A percentile compares a stretch with the other conserved stretches of the same genome.
These are phyloP conservation scores for Fusarium secorum DNA, from an alignment of 2,329 filamentous ascomycete species.

Conservation along the genomic window DNA sequence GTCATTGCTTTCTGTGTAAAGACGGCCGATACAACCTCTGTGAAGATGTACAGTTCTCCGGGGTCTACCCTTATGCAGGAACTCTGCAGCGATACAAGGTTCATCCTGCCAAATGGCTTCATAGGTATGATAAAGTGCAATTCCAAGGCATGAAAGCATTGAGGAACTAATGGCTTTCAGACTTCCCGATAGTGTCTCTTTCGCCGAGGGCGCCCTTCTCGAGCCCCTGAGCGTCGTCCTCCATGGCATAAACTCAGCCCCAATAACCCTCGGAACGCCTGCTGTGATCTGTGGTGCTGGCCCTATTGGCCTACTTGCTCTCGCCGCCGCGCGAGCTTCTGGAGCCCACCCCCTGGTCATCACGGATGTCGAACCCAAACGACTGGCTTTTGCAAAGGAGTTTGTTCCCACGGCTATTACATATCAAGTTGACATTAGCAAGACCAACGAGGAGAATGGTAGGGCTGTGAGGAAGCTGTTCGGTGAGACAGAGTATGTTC, in stretches of 20 bases:
- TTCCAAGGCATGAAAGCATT: neutral
- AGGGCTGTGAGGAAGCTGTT: conserved; percentile 63
- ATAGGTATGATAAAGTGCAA: conserved; percentile 49
- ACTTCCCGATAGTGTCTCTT: conserved; percentile 64
- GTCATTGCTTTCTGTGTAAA: conserved; percentile 64
- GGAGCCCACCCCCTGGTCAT: conserved; percentile 71
- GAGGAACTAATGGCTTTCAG: conserved; percentile 33
- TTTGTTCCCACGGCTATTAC: conserved; percentile 63
- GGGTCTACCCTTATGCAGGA: conserved; percentile 67
- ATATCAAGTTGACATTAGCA: conserved; percentile 59
- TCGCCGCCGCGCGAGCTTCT: conserved; percentile 66
- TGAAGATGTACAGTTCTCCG: conserved; percentile 66
- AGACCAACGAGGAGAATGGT: conserved; percentile 59
- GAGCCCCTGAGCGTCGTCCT: conserved; percentile 71
- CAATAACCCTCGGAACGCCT: conserved; percentile 62
- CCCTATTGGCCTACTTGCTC: conserved; percentile 67
- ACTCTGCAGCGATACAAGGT: conserved; percentile 68
- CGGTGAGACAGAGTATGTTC: conserved; percentile 61
- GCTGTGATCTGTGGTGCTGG: conserved; percentile 69
- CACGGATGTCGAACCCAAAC: conserved; percentile 65
- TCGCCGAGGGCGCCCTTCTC: conserved; percentile 67
- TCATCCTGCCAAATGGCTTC: conserved; percentile 67
- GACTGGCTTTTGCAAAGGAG: conserved; percentile 65
- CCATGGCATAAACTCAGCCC: conserved; percentile 63
- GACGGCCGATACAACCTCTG: conserved; percentile 71